These are phyloP conservation scores for Botrytis byssoidea DNA, from an alignment of 2,329 filamentous ascomycete species.

Conservation along the genomic window DNA sequence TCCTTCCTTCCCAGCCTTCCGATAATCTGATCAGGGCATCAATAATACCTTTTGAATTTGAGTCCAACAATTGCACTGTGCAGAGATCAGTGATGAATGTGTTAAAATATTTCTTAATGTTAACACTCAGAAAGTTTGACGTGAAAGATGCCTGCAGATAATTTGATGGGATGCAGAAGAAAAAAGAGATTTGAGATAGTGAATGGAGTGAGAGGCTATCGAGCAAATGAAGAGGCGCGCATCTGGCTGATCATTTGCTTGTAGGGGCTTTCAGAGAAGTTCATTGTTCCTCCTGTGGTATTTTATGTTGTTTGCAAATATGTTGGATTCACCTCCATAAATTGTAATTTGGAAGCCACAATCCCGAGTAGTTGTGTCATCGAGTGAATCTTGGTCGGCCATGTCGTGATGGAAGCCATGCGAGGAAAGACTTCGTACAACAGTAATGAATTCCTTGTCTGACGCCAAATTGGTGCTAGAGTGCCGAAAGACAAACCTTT, in stretches of 20 bases:
- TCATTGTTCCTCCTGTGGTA: neutral
- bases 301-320: neutral
- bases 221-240: constrained; percentile 19
- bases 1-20: neutral
- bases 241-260: neutral
- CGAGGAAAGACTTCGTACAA: rapidly evolving
- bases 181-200: neutral
- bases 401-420: neutral
- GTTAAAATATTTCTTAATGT: neutral
- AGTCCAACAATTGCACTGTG: neutral
- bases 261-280: neutral
- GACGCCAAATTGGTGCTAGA: rapidly evolving
- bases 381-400: neutral
- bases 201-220: constrained; percentile 22
- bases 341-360: neutral
- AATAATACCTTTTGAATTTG: neutral
- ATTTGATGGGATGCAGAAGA: neutral
- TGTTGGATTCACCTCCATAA: neutral
- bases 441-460: neutral
- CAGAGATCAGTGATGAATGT: neutral
- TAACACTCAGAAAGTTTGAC: neutral
- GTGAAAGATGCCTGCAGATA: neutral
- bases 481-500: neutral
- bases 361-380: neutral
- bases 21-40: neutral